A percentile compares a stretch with the other conserved stretches of the same genome.
Conservation (phyloP, 148 eudicot species). For the Dianthus caryophyllus region DNA sequence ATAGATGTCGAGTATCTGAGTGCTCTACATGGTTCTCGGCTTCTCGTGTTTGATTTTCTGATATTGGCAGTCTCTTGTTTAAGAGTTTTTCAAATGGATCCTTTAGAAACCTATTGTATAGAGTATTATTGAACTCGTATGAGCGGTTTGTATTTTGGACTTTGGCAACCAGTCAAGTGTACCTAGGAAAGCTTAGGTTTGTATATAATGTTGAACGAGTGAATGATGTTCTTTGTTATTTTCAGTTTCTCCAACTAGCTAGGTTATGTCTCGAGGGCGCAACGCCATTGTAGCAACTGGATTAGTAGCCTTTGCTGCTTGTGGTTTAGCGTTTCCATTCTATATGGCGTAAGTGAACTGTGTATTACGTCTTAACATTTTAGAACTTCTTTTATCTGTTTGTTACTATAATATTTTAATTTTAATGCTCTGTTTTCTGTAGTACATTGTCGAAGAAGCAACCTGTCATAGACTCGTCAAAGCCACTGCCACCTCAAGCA, state of each 20-base stretch:
- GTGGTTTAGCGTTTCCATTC: slow-evolving; percentile 85
- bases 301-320: slow-evolving; percentile 71
- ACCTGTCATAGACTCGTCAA: slow-evolving; percentile 89
- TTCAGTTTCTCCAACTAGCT: neutral
- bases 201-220: neutral
- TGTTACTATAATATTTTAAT: too few species aligned
- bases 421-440: slow-evolving; percentile 18
- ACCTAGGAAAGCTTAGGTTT: neutral
- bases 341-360: slow-evolving; percentile 80
- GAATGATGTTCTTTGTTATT: neutral
- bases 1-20: neutral
- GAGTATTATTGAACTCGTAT: neutral
- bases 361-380: neutral
- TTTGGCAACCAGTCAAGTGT: neutral
- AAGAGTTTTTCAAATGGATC: neutral
- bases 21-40: neutral
- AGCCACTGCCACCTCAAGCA: slow-evolving; percentile 94
- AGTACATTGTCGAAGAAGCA: slow-evolving; percentile 60
- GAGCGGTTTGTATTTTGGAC: neutral
- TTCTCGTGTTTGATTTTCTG: neutral
- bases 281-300: slow-evolving; percentile 76
- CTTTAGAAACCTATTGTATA: neutral
- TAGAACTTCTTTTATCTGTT: slow-evolving; percentile 2
- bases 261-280: slow-evolving; percentile 56
- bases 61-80: neutral